Conservation (phyloP, 176 grass and related monocot species). For the Leersia perrieri region DNA sequence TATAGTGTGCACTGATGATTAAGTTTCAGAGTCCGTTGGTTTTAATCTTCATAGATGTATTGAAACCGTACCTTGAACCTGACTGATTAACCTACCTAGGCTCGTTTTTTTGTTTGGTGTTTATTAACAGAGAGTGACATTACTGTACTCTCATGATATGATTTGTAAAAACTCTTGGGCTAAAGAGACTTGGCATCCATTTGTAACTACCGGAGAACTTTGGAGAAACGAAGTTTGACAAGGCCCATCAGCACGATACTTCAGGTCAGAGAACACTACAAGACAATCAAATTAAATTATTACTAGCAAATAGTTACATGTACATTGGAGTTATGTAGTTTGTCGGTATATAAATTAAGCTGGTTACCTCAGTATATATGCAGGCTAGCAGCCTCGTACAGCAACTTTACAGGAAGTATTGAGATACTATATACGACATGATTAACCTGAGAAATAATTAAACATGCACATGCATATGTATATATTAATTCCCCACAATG, state of each 20-base stretch:
- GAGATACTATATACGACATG: not conserved
- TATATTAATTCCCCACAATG: not conserved
- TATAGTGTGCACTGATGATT: not conserved
- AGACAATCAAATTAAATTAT: not conserved
- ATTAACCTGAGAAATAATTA: not conserved
- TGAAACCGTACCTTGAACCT: not conserved
- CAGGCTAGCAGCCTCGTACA: slow-evolving; percentile 12
- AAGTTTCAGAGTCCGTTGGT: not conserved
- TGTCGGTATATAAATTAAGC: not conserved
- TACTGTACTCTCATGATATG: slow-evolving; percentile 19
- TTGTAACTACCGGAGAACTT: slow-evolving; percentile 9
- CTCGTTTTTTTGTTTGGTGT: not conserved
- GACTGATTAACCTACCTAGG: not conserved
- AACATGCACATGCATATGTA: not conserved
- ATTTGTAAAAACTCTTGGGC: slow-evolving; percentile 8
- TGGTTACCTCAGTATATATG: not conserved
- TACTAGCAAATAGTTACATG: not conserved
- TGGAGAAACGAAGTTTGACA: slow-evolving; percentile 2
- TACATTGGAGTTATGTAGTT: not conserved
- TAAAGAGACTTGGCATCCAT: slow-evolving; percentile 24
- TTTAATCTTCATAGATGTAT: not conserved
- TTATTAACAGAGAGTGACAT: slow-evolving; percentile 20
- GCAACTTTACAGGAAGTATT: not conserved
- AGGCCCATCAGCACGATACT: not conserved
- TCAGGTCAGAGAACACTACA: slow-evolving; percentile 11